These are phyloP conservation scores for Biscutella laevigata DNA, from an alignment of 441 rosid species.

Conservation along the genomic window DNA sequence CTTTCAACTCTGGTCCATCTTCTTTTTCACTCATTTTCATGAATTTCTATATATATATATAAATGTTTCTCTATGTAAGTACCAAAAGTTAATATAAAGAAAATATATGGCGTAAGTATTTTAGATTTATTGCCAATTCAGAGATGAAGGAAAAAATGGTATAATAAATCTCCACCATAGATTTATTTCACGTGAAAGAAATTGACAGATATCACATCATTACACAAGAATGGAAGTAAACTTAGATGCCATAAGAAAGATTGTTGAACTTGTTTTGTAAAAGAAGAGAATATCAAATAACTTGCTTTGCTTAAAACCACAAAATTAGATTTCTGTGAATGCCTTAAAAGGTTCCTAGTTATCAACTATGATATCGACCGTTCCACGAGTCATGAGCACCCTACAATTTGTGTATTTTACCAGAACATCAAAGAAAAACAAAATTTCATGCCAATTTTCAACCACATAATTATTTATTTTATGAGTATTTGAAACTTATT, in stretches of 20 bases:
- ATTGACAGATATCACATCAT: too few species aligned
- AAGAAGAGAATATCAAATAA: constrained; percentile 2
- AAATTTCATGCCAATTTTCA: too few species aligned
- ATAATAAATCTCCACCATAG: neutral
- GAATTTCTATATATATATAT: too few species aligned
- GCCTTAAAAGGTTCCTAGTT: neutral
- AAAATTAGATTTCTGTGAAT: neutral
- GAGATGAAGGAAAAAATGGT: neutral
- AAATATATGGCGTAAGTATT: neutral
- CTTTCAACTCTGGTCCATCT: too few species aligned
- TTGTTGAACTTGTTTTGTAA: constrained; percentile 1
- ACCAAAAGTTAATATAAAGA: too few species aligned
- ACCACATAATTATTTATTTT: neutral
- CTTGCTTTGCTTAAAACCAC: neutral
- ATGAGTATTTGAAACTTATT: neutral
- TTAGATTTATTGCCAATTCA: neutral
- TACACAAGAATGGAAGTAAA: constrained; percentile 2
- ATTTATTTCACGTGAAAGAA: constrained; percentile 14
- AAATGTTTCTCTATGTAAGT: too few species aligned
- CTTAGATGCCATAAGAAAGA: neutral
- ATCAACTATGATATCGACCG: neutral
- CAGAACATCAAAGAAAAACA: too few species aligned
- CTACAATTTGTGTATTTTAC: too few species aligned
- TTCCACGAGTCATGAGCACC: too few species aligned
- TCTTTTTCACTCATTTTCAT: too few species aligned